These are phyloP conservation scores for Botryosphaeria dothidea DNA, from an alignment of 2,329 filamentous ascomycete species.

Conservation along the genomic window DNA sequence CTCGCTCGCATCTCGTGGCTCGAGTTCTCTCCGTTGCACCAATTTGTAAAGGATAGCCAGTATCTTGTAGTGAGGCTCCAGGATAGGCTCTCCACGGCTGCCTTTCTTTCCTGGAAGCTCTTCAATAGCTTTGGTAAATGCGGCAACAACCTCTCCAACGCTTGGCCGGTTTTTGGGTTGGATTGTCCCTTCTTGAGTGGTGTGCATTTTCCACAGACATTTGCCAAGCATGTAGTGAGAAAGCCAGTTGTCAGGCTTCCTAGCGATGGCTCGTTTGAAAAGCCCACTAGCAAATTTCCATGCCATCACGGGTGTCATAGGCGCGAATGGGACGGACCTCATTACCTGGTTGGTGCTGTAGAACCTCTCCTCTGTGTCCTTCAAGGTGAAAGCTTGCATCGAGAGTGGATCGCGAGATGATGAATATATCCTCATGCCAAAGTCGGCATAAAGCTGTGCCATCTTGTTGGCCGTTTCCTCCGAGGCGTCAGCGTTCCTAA, in stretches of 20 bases:
- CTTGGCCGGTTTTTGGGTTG: slow-evolving; percentile 33
- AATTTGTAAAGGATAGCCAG: slow-evolving; percentile 81
- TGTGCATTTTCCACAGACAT: slow-evolving; percentile 71
- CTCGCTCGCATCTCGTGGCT: slow-evolving; percentile 49
- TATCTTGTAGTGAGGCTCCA: slow-evolving; percentile 93
- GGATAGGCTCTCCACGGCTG: slow-evolving; percentile 67
- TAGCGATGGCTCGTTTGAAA: slow-evolving; percentile 59
- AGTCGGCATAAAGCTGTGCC: slow-evolving; percentile 68
- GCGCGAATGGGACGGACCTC: slow-evolving; percentile 53
- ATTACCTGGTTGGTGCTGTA: slow-evolving; percentile 46
- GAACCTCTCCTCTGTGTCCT: slow-evolving; percentile 61
- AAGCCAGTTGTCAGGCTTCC: slow-evolving; percentile 65
- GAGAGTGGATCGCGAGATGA: slow-evolving; percentile 67
- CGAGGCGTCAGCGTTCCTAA: slow-evolving; percentile 56
- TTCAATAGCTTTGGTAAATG: slow-evolving; percentile 61
- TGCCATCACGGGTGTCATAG: slow-evolving; percentile 60
- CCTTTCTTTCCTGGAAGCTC: slow-evolving; percentile 62
- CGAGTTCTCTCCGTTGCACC: slow-evolving; percentile 54
- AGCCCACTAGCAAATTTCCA: slow-evolving; percentile 67
- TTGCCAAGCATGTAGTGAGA: slow-evolving; percentile 71
- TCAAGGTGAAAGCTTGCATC: slow-evolving; percentile 65
- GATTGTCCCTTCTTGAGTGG: slow-evolving; percentile 42
- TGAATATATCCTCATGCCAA: slow-evolving; percentile 67
- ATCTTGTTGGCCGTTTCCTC: slow-evolving; percentile 58
- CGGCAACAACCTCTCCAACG: slow-evolving; percentile 54